These are phyloP conservation scores for Beverwykella pulmonaria DNA, from an alignment of 495 filamentous ascomycete genomes.

Conservation along the genomic window DNA sequence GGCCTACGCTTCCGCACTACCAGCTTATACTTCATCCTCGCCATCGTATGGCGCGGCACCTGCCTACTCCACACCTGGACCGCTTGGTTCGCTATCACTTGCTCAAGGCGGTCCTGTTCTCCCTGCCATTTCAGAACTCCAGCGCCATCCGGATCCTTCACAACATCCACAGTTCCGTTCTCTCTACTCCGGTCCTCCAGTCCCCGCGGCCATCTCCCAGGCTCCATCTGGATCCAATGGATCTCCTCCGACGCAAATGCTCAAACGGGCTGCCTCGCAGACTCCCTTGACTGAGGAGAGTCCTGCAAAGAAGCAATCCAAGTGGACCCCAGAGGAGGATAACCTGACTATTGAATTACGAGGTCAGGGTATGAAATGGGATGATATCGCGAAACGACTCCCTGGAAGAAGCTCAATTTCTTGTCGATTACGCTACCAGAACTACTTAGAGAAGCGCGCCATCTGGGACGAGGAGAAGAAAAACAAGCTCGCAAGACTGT, in stretches of 20 bases:
- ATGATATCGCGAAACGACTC: constrained; percentile 88
- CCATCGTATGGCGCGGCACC: constrained; percentile 26
- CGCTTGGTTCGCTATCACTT: constrained; percentile 7
- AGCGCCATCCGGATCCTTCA: constrained; percentile 33
- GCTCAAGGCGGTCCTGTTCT: constrained; percentile 35
- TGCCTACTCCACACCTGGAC: constrained; percentile 30
- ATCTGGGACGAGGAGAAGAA: constrained; percentile 98
- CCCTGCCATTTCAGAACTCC: constrained; percentile 32
- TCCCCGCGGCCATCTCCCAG: constrained; percentile 4
- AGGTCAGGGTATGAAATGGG: constrained; percentile 93
- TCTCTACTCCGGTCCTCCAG: constrained; percentile 33
- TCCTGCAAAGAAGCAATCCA: constrained; percentile 91
- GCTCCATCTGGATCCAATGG: constrained; percentile 33
- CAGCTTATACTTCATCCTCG: constrained; percentile 33
- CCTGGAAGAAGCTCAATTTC: constrained; percentile 90
- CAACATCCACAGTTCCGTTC: constrained; percentile 37
- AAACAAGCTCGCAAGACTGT: constrained; percentile 90
- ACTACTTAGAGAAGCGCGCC: constrained; percentile 86
- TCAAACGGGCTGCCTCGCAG: constrained; percentile 54
- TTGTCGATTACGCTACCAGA: constrained; percentile 94
- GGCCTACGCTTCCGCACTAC: constrained; percentile 26
- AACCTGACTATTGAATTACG: constrained; percentile 85
- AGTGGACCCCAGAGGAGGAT: constrained; percentile 93
- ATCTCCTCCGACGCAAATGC: constrained; percentile 44
- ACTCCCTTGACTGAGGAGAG: constrained; percentile 62